These are phyloP conservation scores for Aspergillus indologenus DNA, from an alignment of 495 filamentous ascomycete species.

Conservation along the genomic window DNA sequence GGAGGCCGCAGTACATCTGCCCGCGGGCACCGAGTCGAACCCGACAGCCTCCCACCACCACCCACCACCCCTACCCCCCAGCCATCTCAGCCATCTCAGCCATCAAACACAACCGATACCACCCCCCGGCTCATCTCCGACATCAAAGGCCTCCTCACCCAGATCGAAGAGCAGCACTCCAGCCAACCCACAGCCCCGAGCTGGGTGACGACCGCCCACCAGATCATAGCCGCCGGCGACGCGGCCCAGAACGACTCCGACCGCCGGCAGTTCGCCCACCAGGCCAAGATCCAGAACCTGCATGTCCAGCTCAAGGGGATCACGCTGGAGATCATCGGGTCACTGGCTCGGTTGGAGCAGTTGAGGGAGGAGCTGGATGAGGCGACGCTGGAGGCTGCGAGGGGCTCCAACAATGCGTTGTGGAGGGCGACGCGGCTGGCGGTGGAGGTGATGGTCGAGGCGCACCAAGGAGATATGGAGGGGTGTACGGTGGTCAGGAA, in stretches of 20 bases:
- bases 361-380: background rate
- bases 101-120: no score
- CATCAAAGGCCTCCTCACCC: no score
- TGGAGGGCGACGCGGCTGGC: background rate
- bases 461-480: background rate
- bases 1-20: no score
- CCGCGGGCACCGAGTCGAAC: no score
- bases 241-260: background rate
- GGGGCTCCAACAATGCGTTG: background rate
- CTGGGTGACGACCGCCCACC: background rate
- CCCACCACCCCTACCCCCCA: no score
- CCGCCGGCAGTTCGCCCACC: background rate
- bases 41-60: no score
- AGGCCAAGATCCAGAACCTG: background rate
- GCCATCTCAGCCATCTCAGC: no score
- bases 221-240: background rate
- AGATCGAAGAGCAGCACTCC: background rate
- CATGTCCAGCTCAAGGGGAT: background rate
- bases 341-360: background rate
- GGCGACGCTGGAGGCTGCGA: background rate
- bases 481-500: background rate
- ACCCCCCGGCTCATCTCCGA: no score
- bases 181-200: no score
- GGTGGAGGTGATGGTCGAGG: background rate
- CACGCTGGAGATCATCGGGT: background rate